phyloP scores from a whole-genome alignment of 345 rosid genomes.

The Rubroshorea leprosula region DNA sequence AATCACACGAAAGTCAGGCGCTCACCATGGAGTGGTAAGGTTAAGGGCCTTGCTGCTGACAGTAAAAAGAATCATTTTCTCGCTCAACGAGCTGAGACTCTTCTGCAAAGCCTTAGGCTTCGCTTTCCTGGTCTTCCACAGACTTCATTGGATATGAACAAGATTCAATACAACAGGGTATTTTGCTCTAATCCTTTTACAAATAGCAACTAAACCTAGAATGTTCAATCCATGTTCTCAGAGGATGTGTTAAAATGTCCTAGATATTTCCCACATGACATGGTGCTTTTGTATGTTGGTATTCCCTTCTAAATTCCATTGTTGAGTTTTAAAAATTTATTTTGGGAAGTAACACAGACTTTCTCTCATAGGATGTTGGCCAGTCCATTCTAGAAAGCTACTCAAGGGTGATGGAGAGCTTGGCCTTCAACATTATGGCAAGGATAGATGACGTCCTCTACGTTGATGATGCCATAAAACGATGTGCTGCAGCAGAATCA shows the following conservation, averaged over 20 bases:
- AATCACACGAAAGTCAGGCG: slow-evolving; percentile 42
- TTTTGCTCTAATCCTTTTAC: neutral
- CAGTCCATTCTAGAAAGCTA: slow-evolving; percentile 95
- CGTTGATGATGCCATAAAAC: slow-evolving; percentile 68
- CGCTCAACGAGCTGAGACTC: slow-evolving; percentile 71
- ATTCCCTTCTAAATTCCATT: too few relatives aligned
- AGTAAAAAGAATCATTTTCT: slow-evolving; percentile 48
- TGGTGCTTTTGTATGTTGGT: too few relatives aligned
- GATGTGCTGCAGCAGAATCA: slow-evolving; percentile 55
- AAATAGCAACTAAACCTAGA: neutral
- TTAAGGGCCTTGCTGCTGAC: slow-evolving; percentile 72
- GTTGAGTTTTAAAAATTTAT: too few relatives aligned
- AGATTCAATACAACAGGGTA: slow-evolving; percentile 41
- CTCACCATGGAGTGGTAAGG: slow-evolving; percentile 77
- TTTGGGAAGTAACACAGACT: too few relatives aligned
- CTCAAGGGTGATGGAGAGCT: slow-evolving; percentile 97
- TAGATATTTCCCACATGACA: too few relatives aligned
- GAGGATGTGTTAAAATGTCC: neutral
- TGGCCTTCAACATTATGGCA: slow-evolving; percentile 97
- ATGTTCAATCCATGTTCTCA: neutral
- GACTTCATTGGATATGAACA: slow-evolving; percentile 88
- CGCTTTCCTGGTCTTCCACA: slow-evolving; percentile 94
- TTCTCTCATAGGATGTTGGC: slow-evolving; percentile 76
- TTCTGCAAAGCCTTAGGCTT: slow-evolving; percentile 63
- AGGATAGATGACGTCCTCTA: slow-evolving; percentile 93